phyloP scores from a whole-genome alignment of 805 yeast genomes.

The Scheffersomyces spartinae region DNA sequence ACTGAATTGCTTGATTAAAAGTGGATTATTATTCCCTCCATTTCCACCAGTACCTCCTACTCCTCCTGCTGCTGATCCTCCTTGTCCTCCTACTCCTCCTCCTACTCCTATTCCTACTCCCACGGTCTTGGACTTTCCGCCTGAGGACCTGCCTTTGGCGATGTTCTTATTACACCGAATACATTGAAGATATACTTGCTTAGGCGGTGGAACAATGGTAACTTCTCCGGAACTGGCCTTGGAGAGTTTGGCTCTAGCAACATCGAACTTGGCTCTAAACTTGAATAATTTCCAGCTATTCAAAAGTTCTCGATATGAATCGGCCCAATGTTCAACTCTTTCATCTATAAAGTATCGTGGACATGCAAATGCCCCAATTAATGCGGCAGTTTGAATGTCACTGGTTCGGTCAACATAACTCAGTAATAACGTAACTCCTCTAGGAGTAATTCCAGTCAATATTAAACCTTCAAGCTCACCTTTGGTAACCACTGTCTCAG shows the following conservation, averaged over 20 bases:
- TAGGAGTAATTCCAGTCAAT: slow-evolving; percentile 83
- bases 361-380: slow-evolving; percentile 68
- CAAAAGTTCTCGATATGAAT: slow-evolving; percentile 51
- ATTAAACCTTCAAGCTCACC: slow-evolving; percentile 91
- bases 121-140: slow-evolving; percentile 25
- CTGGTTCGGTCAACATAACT: slow-evolving; percentile 79
- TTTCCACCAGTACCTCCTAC: slow-evolving; percentile 2
- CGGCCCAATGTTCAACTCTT: slow-evolving; percentile 71
- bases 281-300: slow-evolving; percentile 75
- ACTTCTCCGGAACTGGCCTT: slow-evolving; percentile 35
- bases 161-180: slow-evolving; percentile 69
- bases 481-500: slow-evolving; percentile 54
- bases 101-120: slow-evolving; percentile 5
- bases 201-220: slow-evolving; percentile 42
- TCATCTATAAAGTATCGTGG: slow-evolving; percentile 73
- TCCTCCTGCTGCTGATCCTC: slow-evolving; percentile 1
- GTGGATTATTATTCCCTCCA: slow-evolving; percentile 4
- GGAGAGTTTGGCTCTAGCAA: slow-evolving; percentile 57
- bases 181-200: slow-evolving; percentile 78
- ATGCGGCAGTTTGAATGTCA: slow-evolving; percentile 86
- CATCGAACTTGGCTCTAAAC: slow-evolving; percentile 78
- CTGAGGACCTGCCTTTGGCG: too few relatives aligned
- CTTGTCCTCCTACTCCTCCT: slow-evolving; percentile 4
- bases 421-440: slow-evolving; percentile 72
- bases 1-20: slow-evolving; percentile 24